Evolutionary conservation across 1,139 yeast genomes (phyloP).

Genomic region (Candida freyschussii): DNA sequence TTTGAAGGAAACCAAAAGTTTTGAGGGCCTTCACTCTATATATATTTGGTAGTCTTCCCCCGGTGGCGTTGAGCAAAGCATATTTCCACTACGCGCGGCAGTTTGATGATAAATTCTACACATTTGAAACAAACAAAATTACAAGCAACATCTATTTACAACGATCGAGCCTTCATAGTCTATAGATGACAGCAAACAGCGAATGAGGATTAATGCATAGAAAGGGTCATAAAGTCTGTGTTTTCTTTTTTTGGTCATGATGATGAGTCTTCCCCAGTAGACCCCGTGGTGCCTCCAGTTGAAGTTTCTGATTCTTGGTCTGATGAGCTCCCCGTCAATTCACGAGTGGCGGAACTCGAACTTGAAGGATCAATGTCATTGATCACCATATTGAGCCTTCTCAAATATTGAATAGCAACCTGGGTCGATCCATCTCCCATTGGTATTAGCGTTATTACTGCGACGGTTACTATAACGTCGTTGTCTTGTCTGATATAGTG

Average conservation of each 20-base stretch:
- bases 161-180: too few relatives aligned
- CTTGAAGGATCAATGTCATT: background rate
- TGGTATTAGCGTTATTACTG: constrained; percentile 1
- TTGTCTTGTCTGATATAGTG: constrained; percentile 9
- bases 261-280: background rate
- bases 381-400: background rate
- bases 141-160: too few relatives aligned
- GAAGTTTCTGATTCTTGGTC: background rate
- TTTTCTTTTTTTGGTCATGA: too few relatives aligned
- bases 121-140: too few relatives aligned
- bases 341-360: background rate
- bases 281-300: background rate
- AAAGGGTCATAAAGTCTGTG: too few relatives aligned
- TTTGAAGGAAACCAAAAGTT: background rate
- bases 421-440: background rate
- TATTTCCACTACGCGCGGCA: too few relatives aligned
- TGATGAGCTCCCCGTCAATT: background rate
- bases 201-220: too few relatives aligned
- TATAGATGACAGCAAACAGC: too few relatives aligned
- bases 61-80: too few relatives aligned
- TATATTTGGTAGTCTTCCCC: background rate
- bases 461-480: constrained; percentile 4
- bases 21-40: too few relatives aligned
- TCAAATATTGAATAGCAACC: background rate
- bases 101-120: too few relatives aligned